Evolutionary conservation across 2,329 filamentous ascomycete genomes (phyloP).

Genomic region (Sporothrix variecibatus): DNA sequence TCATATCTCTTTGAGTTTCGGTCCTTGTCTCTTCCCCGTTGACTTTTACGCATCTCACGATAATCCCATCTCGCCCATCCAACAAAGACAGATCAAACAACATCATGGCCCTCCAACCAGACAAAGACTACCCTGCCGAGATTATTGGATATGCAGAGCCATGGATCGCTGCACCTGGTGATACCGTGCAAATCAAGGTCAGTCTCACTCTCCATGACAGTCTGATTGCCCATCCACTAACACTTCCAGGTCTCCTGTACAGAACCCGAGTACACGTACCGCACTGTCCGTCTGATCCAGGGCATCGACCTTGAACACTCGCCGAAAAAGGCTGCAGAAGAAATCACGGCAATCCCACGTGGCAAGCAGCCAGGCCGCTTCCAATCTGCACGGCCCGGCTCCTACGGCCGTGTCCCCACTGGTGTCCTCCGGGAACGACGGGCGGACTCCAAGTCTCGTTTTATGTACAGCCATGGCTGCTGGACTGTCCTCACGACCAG

Average conservation of each 20-base stretch:
- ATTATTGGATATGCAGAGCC: neutral
- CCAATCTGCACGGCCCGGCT: neutral
- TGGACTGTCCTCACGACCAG: neutral
- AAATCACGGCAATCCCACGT: neutral
- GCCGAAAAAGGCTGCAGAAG: neutral
- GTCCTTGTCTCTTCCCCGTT: neutral
- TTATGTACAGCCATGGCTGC: neutral
- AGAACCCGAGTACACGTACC: slow-evolving; percentile 9
- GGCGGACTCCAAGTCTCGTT: neutral
- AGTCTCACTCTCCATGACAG: neutral
- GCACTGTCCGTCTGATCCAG: neutral
- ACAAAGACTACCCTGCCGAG: neutral
- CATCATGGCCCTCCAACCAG: slow-evolving; percentile 3
- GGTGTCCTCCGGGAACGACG: neutral
- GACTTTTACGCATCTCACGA: no score
- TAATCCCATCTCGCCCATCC: neutral
- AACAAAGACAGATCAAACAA: no score
- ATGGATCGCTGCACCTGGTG: neutral
- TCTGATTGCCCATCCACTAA: neutral
- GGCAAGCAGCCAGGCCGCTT: neutral
- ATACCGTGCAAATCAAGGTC: neutral
- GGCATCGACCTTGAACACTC: neutral
- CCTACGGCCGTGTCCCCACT: neutral
- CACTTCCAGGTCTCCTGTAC: neutral
- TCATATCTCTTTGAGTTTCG: neutral